These are phyloP conservation scores for Xylaria sp. DNA, from an alignment of 2,329 filamentous ascomycete species.

Conservation along the genomic window DNA sequence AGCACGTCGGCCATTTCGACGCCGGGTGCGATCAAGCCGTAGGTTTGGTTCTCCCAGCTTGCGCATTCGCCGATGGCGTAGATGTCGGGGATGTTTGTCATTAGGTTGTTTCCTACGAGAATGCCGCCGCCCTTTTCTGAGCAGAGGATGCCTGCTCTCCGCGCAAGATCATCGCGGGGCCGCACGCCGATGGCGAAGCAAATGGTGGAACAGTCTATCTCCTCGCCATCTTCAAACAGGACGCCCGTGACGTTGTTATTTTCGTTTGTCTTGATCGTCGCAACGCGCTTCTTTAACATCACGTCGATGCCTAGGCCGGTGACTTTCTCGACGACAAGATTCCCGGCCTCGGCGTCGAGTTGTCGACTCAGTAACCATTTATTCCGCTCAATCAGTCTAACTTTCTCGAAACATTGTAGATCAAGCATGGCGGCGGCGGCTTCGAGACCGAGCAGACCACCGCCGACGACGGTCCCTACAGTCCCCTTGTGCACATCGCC, in stretches of 20 bases:
- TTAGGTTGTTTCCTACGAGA: constrained; percentile 60
- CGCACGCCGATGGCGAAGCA: constrained; percentile 88
- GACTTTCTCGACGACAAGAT: constrained; percentile 78
- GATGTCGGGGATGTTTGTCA: constrained; percentile 65
- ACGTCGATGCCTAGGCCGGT: constrained; percentile 73
- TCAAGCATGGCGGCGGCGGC: constrained; percentile 92
- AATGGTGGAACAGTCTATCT: constrained; percentile 71
- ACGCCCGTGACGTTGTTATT: constrained; percentile 67
- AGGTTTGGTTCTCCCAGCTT: constrained; percentile 81
- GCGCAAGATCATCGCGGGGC: constrained; percentile 71
- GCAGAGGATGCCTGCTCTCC: constrained; percentile 63
- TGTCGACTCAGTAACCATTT: constrained; percentile 78
- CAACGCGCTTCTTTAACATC: constrained; percentile 69
- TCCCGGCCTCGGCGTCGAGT: constrained; percentile 73
- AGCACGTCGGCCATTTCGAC: constrained; percentile 91
- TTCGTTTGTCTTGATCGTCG: constrained; percentile 64
- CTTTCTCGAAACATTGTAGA: constrained; percentile 64
- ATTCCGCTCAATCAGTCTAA: constrained; percentile 77
- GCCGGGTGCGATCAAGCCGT: constrained; percentile 82
- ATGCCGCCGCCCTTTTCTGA: constrained; percentile 71
- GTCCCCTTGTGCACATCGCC: constrained; percentile 61
- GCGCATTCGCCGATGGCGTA: constrained; percentile 91
- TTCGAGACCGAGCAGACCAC: constrained; percentile 78
- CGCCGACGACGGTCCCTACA: constrained; percentile 72
- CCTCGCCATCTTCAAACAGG: constrained; percentile 73